Conservation (phyloP, 257 asterid genomes). For the Solanum microdontum region DNA sequence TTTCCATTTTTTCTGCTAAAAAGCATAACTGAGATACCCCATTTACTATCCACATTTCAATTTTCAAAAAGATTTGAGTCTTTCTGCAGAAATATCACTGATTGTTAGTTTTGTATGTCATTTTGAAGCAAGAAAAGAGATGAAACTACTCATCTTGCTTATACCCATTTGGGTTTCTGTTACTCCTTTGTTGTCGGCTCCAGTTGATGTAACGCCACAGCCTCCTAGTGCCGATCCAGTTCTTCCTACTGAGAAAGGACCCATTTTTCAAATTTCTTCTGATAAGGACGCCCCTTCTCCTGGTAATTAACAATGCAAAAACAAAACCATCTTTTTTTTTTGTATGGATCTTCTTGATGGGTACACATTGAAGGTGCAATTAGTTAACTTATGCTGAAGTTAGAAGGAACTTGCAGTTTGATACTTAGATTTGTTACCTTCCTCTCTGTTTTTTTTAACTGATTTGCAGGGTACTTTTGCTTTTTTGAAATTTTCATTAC, state of each 20-base stretch:
- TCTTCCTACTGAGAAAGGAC: conserved; percentile 77
- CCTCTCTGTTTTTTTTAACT: background rate
- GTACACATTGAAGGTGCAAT: background rate
- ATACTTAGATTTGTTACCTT: background rate
- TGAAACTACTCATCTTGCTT: conserved; percentile 42
- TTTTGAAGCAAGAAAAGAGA: background rate
- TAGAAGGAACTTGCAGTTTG: background rate
- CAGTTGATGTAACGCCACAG: conserved; percentile 45
- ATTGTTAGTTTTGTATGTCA: background rate
- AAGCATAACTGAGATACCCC: background rate
- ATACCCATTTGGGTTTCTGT: conserved; percentile 39
- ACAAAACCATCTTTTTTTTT: background rate
- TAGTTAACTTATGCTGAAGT: background rate
- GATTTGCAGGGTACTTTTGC: background rate
- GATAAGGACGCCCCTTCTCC: conserved; percentile 49
- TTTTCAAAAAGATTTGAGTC: conserved; percentile 5
- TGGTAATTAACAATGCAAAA: conserved; percentile 33
- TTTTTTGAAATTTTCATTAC: background rate
- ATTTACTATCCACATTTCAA: conserved; percentile 27
- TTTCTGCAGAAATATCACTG: background rate
- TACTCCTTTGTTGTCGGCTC: conserved; percentile 36
- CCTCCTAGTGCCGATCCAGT: conserved; percentile 82
- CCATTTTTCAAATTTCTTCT: conserved; percentile 50
- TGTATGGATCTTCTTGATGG: background rate
- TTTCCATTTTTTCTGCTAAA: conserved; percentile 3